phyloP scores from a whole-genome alignment of 2,329 filamentous ascomycete genomes.

The Ophiocordyceps camponoti-saundersi region DNA sequence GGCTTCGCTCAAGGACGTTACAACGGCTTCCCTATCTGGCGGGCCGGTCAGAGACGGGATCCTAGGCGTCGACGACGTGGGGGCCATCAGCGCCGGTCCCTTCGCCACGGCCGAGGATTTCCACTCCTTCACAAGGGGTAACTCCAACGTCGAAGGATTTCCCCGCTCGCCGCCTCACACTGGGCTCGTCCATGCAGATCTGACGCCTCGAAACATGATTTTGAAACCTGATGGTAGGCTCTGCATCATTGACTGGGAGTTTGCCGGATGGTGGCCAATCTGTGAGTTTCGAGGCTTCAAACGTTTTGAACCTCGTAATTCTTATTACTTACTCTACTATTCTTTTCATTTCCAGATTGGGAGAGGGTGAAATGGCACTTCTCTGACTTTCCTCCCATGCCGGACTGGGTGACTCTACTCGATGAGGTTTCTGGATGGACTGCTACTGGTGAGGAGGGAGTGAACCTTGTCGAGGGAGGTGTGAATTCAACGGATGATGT shows the following conservation, averaged over 20 bases:
- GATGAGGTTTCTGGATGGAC: neutral
- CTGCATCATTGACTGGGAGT: neutral
- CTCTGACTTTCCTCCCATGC: neutral
- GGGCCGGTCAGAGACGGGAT: neutral
- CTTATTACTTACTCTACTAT: neutral
- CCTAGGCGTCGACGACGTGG: neutral
- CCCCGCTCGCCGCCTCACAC: neutral
- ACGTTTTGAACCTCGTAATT: neutral
- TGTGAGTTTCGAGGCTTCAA: neutral
- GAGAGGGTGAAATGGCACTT: neutral
- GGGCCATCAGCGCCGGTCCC: neutral
- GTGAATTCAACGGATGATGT: neutral
- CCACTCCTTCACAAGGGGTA: neutral
- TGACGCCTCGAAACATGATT: neutral
- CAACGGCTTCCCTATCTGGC: neutral
- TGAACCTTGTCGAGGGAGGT: slow-evolving; percentile 3
- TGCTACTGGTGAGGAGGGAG: neutral
- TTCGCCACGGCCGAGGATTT: neutral
- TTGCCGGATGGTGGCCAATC: neutral
- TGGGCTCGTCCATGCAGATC: neutral
- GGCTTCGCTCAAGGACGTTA: neutral
- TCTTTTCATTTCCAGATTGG: neutral
- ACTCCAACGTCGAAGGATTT: neutral
- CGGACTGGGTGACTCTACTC: neutral
- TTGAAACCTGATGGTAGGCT: neutral